A percentile compares a stretch with the other conserved stretches of the same genome.
phyloP scores from a whole-genome alignment of 2,329 filamentous ascomycete species.

The Ophiosphaerella korrae region DNA sequence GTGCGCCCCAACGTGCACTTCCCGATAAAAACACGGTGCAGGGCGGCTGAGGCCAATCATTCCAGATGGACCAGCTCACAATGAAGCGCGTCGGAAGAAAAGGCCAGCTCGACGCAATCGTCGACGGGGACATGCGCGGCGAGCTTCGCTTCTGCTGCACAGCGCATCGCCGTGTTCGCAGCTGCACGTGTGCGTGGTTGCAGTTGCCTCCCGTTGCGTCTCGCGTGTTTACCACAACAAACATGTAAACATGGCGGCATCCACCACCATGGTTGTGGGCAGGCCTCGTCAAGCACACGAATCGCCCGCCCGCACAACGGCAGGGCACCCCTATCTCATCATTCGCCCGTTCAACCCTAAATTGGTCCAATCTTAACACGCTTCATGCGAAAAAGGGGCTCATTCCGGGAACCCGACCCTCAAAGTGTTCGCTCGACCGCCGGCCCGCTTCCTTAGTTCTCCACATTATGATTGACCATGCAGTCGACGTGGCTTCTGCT shows the following conservation, averaged over 20 bases:
- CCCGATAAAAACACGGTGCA: neutral
- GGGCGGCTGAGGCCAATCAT: slow-evolving; percentile 24
- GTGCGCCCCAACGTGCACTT: neutral
- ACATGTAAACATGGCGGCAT: slow-evolving; percentile 1
- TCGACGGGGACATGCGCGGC: neutral
- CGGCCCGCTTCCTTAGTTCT: slow-evolving; percentile 32
- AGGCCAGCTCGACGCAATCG: neutral
- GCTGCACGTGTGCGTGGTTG: neutral
- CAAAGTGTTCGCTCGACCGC: slow-evolving; percentile 18
- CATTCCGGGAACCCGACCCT: slow-evolving; percentile 8
- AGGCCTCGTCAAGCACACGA: slow-evolving; percentile 9
- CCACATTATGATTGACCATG: slow-evolving; percentile 39
- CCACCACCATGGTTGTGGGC: slow-evolving; percentile 14
- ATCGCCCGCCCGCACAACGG: slow-evolving; percentile 4
- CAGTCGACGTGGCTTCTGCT: slow-evolving; percentile 19
- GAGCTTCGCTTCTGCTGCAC: slow-evolving; percentile 3
- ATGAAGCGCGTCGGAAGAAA: slow-evolving; percentile 20
- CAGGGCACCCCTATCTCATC: slow-evolving; percentile 13
- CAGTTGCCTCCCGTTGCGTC: slow-evolving; percentile 1
- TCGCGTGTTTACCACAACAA: neutral
- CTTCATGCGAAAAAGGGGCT: slow-evolving; percentile 31
- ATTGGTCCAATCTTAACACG: slow-evolving; percentile 25
- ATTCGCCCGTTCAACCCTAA: slow-evolving; percentile 9
- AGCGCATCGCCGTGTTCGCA: slow-evolving; percentile 12
- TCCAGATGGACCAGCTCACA: slow-evolving; percentile 5